A percentile compares a stretch with the other conserved stretches of the same genome.
Evolutionary conservation across 2,329 filamentous ascomycete genomes (phyloP).

Genomic region (Chaetomiaceae sp.): DNA sequence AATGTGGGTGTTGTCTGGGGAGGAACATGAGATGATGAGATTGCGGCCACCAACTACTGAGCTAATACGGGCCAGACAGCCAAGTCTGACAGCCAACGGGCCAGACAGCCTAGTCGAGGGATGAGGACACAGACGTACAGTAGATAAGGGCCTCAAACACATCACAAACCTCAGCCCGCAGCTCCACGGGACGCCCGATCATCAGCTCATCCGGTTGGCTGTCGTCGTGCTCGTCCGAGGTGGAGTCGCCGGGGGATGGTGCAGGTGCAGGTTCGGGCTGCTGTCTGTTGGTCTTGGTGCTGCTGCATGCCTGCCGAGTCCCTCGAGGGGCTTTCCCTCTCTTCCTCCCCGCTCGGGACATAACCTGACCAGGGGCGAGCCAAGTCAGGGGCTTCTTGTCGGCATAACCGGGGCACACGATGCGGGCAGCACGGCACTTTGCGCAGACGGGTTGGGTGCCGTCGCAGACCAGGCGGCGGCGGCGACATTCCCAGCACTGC

Average conservation of each 20-base stretch:
- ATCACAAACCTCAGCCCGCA: conserved; percentile 17
- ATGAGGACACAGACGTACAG: conserved; percentile 15
- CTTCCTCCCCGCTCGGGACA: conserved; percentile 13
- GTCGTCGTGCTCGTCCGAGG: neutral
- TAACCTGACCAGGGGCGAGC: conserved; percentile 20
- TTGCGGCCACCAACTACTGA: no score
- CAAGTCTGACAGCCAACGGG: no score
- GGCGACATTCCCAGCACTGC: conserved; percentile 24
- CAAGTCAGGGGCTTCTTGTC: conserved; percentile 24
- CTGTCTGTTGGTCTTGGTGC: neutral
- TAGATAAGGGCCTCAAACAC: conserved; percentile 18
- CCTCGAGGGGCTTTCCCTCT: no score
- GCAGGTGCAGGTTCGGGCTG: neutral
- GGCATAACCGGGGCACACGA: conserved; percentile 23
- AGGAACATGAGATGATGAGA: no score
- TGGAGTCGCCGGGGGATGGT: neutral
- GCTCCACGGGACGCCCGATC: neutral
- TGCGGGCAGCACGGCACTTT: conserved; percentile 17
- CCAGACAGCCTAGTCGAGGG: no score
- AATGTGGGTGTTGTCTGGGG: conserved; percentile 15
- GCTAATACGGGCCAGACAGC: no score
- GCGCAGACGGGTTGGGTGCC: conserved; percentile 18
- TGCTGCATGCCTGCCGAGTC: neutral
- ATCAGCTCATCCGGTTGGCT: neutral
- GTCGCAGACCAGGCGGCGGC: conserved; percentile 21